Evolutionary conservation across 495 filamentous ascomycete species (phyloP).

Genomic region (Aspergillus coremiiformis): DNA sequence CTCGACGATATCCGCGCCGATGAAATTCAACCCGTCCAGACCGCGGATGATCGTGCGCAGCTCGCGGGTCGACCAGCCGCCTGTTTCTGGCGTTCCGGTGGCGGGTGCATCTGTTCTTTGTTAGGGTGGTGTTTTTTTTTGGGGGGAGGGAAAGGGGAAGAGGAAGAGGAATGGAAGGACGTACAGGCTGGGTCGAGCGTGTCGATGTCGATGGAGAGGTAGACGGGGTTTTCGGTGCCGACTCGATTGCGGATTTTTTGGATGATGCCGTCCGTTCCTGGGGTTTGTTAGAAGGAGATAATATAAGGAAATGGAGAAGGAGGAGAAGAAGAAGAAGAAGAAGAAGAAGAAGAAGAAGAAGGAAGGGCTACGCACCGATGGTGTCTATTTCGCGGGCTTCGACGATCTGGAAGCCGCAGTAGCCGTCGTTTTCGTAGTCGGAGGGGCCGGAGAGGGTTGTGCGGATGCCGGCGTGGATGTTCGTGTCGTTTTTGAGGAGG

Average conservation of each 20-base stretch:
- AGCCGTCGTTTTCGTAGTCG: conserved; percentile 76
- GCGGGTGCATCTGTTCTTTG: conserved; percentile 47
- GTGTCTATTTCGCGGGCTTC: conserved; percentile 76
- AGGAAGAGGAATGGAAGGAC: conserved; percentile 12
- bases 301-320: no score
- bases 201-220: conserved; percentile 84
- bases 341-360: not conserved
- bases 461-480: conserved; percentile 82
- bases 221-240: conserved; percentile 64
- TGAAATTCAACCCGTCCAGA: conserved; percentile 64
- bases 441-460: conserved; percentile 63
- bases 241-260: conserved; percentile 67
- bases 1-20: conserved; percentile 75
- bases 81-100: conserved; percentile 81
- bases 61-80: conserved; percentile 81
- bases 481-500: conserved; percentile 68
- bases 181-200: conserved; percentile 76
- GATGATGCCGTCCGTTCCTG: conserved; percentile 55
- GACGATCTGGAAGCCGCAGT: conserved; percentile 76
- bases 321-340: not conserved
- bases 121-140: not conserved
- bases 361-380: conserved; percentile 44
- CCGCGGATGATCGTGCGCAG: conserved; percentile 66
- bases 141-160: not conserved
- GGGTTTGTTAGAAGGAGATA: conserved; percentile 1